Base-by-base conservation (phyloP, 768 basidiomycete genomes). In the Hirschioporus abietinus region DNA sequence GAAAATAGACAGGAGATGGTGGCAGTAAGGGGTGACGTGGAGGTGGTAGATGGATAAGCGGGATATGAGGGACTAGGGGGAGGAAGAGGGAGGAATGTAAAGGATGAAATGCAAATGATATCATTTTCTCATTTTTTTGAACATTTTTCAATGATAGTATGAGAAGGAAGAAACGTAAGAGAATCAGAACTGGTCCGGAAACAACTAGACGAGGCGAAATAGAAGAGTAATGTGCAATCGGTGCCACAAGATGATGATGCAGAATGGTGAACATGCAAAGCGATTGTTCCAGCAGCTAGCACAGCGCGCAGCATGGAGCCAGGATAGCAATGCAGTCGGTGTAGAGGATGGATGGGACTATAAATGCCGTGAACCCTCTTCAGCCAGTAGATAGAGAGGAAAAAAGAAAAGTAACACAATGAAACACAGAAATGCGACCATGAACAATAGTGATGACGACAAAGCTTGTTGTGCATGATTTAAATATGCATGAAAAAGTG, bases 71-170 rank as follows among this genome's bases (percentile, higher is more conserved):
- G 30, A 30, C 30, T 3, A 9, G 20, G 9, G 58, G 25, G 60
- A 9, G 23, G 60, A 61, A 8, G 30, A 20, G 35, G 15, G 5
- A 6, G 27, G 62, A 24, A 7, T 23, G 20, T 23, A 34, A 63
- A 17, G 23, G 62, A 30, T 24, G 5, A 42, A 30, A 34, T 64
- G 63, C 35, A 24, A 61, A 61, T 25, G 30, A 25, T 25, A 25
- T 61, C 25, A 61, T 61, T 61, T 61, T 34, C 60, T 61, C 60
- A 61, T 61, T 61, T 61, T 61, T 61, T 61, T 61, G 60, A 34
- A 34, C 60, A 25, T 61, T 61, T 59, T 34, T 25, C 30, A 61
- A 61, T 25, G 30, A 61, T 61, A 25, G 25, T 25, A 34, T 25
- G 60, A 25, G 60, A 61, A 61, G 23, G 60, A 34, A 24, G 60